These are phyloP conservation scores for Elsinoe australis DNA, from an alignment of 2,329 filamentous ascomycete species.

Conservation along the genomic window DNA sequence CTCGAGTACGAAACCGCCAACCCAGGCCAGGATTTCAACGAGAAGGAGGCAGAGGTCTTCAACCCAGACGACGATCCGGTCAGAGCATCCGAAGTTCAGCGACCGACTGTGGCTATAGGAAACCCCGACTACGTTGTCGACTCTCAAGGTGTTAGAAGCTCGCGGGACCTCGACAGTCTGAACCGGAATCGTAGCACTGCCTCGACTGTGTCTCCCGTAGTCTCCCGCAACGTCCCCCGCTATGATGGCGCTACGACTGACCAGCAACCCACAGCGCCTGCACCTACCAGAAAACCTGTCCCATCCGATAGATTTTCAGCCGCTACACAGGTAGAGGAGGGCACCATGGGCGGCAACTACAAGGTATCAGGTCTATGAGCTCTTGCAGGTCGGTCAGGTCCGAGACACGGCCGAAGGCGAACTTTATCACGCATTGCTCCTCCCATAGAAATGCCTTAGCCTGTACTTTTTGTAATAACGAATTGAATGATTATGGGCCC, in stretches of 20 bases:
- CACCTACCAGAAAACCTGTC: slow-evolving; percentile 2
- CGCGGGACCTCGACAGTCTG: slow-evolving; percentile 5
- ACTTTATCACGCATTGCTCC: too few species aligned
- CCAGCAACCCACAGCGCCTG: background rate
- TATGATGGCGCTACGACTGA: slow-evolving; percentile 12
- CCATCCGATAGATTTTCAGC: slow-evolving; percentile 6
- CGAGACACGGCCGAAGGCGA: background rate
- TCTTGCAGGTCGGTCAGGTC: background rate
- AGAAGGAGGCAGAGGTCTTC: slow-evolving; percentile 34
- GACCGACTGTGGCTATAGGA: slow-evolving; percentile 25
- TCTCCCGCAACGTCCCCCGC: background rate
- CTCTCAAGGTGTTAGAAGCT: slow-evolving; percentile 18
- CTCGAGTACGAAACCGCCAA: slow-evolving; percentile 47
- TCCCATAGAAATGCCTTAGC: too few species aligned
- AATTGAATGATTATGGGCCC: too few species aligned
- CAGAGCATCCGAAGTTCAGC: slow-evolving; percentile 26
- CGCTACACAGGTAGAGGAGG: slow-evolving; percentile 15
- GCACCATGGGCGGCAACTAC: slow-evolving; percentile 16
- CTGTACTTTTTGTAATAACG: too few species aligned
- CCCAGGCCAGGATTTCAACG: slow-evolving; percentile 42
- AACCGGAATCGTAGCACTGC: slow-evolving; percentile 8
- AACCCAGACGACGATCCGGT: slow-evolving; percentile 31
- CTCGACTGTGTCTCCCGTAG: slow-evolving; percentile 3
- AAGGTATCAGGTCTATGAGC: slow-evolving; percentile 10
- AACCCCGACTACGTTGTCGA: slow-evolving; percentile 20